These are phyloP conservation scores for Aspergillus transmontanensis DNA, from an alignment of 2,329 filamentous ascomycete genomes.

Conservation along the genomic window DNA sequence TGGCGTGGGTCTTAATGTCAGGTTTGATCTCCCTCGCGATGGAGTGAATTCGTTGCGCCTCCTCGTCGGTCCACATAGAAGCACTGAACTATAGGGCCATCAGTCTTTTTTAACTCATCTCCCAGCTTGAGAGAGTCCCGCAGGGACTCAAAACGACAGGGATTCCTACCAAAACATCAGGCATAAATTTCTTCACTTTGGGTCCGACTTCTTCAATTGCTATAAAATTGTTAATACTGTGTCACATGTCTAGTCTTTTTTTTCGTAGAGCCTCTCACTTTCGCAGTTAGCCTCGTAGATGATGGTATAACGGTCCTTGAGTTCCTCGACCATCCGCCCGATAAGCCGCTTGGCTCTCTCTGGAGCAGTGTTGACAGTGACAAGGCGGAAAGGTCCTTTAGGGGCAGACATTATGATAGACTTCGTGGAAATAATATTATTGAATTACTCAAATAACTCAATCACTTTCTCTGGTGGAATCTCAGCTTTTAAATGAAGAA, in stretches of 20 bases:
- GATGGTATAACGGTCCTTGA: conserved; percentile 67
- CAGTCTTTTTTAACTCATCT: conserved; percentile 3
- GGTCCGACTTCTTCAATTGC: conserved; percentile 58
- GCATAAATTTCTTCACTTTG: conserved; percentile 55
- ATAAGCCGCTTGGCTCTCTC: conserved; percentile 66
- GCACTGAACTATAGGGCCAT: conserved; percentile 58
- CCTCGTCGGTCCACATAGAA: conserved; percentile 57
- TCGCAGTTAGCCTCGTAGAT: conserved; percentile 64
- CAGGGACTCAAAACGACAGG: not conserved
- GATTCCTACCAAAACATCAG: conserved; percentile 56
- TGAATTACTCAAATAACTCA: not conserved
- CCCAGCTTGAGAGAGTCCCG: not conserved
- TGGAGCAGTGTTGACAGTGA: conserved; percentile 69
- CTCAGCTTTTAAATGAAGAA: not conserved
- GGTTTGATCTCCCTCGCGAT: conserved; percentile 41
- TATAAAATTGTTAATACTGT: conserved; percentile 16
- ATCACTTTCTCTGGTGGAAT: not conserved
- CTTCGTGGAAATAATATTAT: not conserved
- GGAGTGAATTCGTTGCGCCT: conserved; percentile 41
- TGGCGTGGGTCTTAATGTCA: conserved; percentile 46
- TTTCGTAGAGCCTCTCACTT: conserved; percentile 45
- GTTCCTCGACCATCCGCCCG: conserved; percentile 60
- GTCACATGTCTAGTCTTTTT: no score
- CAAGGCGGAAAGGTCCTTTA: conserved; percentile 62
- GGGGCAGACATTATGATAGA: conserved; percentile 36